Percentiles rank a stretch among this genome's conserved stretches.
These are phyloP conservation scores for Phoenix roebelenii DNA, from an alignment of 176 grass and related monocot genomes.

Conservation along the genomic window DNA sequence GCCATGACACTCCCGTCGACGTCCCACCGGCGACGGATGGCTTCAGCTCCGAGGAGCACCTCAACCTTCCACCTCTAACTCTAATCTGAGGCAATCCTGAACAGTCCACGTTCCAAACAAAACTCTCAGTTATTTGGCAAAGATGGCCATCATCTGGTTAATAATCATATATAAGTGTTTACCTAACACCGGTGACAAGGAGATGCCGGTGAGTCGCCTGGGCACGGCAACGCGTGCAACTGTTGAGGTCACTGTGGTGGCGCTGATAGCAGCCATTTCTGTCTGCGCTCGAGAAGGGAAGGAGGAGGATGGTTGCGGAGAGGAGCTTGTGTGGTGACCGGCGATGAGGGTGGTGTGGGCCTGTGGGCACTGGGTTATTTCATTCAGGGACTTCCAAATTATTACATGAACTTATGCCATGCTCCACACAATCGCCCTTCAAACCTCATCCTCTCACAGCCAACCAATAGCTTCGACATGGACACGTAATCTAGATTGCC, in stretches of 20 bases:
- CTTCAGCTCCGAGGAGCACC: slow-evolving; percentile 48
- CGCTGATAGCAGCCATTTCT: slow-evolving; percentile 55
- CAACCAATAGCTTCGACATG: no score
- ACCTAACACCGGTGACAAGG: slow-evolving; percentile 35
- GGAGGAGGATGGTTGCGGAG: no score
- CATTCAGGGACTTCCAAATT: no score
- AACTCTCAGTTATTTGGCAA: background rate
- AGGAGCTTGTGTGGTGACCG: no score
- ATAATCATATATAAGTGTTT: background rate
- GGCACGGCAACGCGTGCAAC: slow-evolving; percentile 30
- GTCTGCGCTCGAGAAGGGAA: no score
- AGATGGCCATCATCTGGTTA: background rate
- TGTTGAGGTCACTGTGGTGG: slow-evolving; percentile 38
- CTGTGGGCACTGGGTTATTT: no score
- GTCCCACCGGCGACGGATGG: slow-evolving; percentile 3
- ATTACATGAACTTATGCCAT: no score
- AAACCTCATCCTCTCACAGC: no score
- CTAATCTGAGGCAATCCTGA: slow-evolving; percentile 69
- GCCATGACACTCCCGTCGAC: slow-evolving; percentile 16
- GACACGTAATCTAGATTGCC: no score
- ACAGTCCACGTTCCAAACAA: background rate
- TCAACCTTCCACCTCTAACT: slow-evolving; percentile 39
- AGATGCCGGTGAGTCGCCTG: slow-evolving; percentile 8
- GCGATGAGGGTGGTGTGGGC: no score
- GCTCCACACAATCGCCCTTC: no score